Evolutionary conservation across 176 grass and related monocot genomes (phyloP), one percentile per base, ranked within the genome.

Genomic region (Oryza meyeriana): DNA sequence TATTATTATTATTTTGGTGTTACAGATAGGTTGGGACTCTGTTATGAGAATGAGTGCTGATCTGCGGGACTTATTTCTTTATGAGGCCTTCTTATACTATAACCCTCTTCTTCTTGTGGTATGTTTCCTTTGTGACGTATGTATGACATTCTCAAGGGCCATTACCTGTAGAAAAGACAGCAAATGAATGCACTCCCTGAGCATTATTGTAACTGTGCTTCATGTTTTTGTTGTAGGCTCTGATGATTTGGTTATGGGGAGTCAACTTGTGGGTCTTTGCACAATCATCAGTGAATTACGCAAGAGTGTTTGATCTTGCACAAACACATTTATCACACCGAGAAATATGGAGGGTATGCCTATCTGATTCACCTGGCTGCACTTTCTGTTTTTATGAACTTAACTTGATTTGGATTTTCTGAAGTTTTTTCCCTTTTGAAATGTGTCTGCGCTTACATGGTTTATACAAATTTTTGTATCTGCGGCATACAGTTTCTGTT

Each of bases 171-270:
- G 25, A 69, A 48, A 24, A 61, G 10, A 65, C n/a, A 71, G 33
- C 27, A 71, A 29, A 69, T 32, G 59, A 69, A 41, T 6, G 8
- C 27, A 8, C n/a, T 32, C 4, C 13, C 4, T 22, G 38, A 61
- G 20, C 28, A 64, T 62, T 0, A 9, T 80, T n/a, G 17, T 84
- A 61, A 67, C 5, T 72, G 12, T 72, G 41, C 16, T 72, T 83
- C 47, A 58, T 85, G 75, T 79, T 76, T 45, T 81, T 72, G 33
- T 68, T 88, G 30, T 72, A 99, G 97, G 94, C 93, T 40, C 81
- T 99, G 80, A 94, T 94, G 93, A 92, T 99, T 88, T 99, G 97
- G 97, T 82, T 99, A 12, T 99, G 97, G 97, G 97, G 97, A 78
- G 64, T 99, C 72, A 99, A 96, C 85, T 75, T 99, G 72, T 99